Evolutionary conservation across 2,329 filamentous ascomycete species (phyloP), one percentile per base, ranked within the genome.

Genomic region (Blastomyces gilchristii): DNA sequence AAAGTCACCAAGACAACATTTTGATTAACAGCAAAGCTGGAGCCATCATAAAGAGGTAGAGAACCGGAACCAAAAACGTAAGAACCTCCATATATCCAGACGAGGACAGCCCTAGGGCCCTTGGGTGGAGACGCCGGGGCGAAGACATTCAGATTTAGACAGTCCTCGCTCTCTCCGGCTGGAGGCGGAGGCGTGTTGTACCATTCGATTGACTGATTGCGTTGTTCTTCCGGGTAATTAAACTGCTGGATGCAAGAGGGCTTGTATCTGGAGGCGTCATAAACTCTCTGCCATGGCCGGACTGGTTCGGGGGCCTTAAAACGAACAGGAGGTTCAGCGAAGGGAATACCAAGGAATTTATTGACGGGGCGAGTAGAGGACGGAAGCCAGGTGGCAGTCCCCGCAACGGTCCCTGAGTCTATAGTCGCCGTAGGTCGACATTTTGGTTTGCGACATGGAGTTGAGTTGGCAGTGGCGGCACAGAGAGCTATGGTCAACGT

Each of bases 81-180:
- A 18, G 47, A 52, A 8, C 72, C 72, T 9, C 69, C 70, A 60
- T 69, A 70, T 25, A 74, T 67, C 70, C 70, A 74, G 60, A 71
- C 67, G 64, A 73, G 68, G 5, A 74, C 72, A 0, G 71, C 65
- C 61, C 65, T 67, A n/a, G 67, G 63, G 16, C 65, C 62, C 6
- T 60, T 31, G 8, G 31, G n/a, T 39, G 22, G 16, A 7, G 58
- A 39, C 4, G 62, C 62, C 1, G 70, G 71, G 1, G 66, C 67
- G 60, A 69, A 75, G 22, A 74, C 64, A 58, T 74, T 73, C n/a
- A 74, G 60, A 45, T 71, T 69, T 9, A 75, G 65, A 62, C 73
- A 75, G 60, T 74, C 72, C 53, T 75, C 73, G 25, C 68, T 71
- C 57, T 73, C 72, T 5, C 67, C 68, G 1, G 68, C 64, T 12